phyloP scores from a whole-genome alignment of 257 asterid genomes.

The Scutellaria baicalensis region DNA sequence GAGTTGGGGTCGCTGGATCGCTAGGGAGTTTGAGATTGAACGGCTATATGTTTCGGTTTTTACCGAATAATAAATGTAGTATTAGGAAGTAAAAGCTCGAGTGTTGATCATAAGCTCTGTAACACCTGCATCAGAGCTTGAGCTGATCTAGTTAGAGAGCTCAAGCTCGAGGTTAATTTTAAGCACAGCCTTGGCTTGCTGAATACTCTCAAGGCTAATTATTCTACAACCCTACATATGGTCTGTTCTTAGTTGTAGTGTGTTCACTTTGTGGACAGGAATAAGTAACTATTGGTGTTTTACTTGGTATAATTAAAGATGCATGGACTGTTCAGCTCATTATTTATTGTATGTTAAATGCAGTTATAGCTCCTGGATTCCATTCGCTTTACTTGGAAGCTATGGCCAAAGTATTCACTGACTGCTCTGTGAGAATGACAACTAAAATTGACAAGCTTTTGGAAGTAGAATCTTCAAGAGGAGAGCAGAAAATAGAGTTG shows the following conservation, averaged over 20 bases:
- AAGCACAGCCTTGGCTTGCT: too few species aligned
- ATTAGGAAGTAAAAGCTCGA: too few species aligned
- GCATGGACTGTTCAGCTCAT: not conserved
- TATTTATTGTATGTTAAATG: constrained; percentile 3
- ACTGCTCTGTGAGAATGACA: constrained; percentile 72
- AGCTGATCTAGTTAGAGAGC: not conserved
- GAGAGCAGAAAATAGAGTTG: constrained; percentile 48
- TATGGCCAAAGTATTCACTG: constrained; percentile 76
- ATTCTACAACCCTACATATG: too few species aligned
- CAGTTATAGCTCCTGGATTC: constrained; percentile 96
- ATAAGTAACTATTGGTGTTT: not conserved
- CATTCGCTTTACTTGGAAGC: constrained; percentile 92
- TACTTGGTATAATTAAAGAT: not conserved
- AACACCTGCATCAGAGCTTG: not conserved
- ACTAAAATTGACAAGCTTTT: constrained; percentile 65
- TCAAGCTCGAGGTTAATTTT: not conserved
- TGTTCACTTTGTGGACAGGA: too few species aligned
- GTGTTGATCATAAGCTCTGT: not conserved
- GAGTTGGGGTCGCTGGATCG: not conserved
- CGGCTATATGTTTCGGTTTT: not conserved
- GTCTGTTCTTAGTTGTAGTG: too few species aligned
- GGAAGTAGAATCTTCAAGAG: constrained; percentile 42
- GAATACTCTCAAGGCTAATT: too few species aligned
- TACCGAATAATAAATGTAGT: not conserved
- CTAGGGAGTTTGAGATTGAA: not conserved